phyloP scores from a whole-genome alignment of 805 yeast genomes.

The Candida montana region DNA sequence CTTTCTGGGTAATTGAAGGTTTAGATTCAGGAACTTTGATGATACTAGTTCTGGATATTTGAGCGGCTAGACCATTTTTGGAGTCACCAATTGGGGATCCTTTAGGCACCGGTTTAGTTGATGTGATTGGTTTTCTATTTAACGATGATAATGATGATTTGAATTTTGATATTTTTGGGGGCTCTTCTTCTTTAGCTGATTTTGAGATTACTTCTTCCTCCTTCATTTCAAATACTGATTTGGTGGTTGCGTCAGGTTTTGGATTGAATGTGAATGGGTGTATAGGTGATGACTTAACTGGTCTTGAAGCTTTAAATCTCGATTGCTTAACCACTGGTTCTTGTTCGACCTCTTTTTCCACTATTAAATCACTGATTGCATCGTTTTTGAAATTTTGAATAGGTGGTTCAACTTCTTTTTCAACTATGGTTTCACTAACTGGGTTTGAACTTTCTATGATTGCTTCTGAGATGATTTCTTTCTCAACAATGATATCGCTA shows the following conservation, averaged over 20 bases:
- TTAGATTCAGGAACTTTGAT: background rate
- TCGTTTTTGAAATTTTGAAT: background rate
- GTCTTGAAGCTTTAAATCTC: slow-evolving; percentile 1
- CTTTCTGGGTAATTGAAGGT: too few species aligned
- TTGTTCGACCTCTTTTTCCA: slow-evolving; percentile 2
- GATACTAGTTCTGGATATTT: background rate
- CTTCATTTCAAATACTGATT: too few species aligned
- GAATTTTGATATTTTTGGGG: slow-evolving; percentile 26
- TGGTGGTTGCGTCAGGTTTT: background rate
- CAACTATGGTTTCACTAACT: slow-evolving; percentile 5
- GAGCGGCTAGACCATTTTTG: too few species aligned
- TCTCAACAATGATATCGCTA: background rate
- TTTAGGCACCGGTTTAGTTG: background rate
- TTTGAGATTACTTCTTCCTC: too few species aligned
- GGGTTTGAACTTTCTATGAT: background rate
- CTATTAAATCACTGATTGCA: background rate
- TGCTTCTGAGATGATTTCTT: background rate
- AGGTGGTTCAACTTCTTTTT: slow-evolving; percentile 3
- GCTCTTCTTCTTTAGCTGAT: background rate
- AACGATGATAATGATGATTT: slow-evolving; percentile 15
- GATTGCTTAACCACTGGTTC: slow-evolving; percentile 7
- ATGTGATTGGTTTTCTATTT: background rate
- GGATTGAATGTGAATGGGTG: background rate
- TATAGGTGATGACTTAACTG: background rate
- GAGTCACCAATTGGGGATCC: too few species aligned